Conservation (phyloP, 139 green algal species). For the Mesotaenium endlicherianum region DNA sequence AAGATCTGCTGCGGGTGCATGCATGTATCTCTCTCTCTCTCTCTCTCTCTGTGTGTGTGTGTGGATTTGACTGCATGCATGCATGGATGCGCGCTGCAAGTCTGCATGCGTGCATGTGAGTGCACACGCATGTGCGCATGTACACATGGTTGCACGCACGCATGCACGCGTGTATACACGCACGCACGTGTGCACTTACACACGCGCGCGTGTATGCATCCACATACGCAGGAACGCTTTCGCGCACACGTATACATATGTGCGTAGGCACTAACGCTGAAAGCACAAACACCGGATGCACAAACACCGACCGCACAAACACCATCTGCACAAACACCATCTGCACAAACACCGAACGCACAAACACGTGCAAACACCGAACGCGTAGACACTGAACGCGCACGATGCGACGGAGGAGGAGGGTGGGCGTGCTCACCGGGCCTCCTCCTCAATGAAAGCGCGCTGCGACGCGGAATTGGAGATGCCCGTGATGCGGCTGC, state of each 20-base stretch:
- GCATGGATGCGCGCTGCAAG: no score
- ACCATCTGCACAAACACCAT: no score
- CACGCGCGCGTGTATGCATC: not conserved
- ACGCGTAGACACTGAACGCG: no score
- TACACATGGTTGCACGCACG: not conserved
- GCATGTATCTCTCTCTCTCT: no score
- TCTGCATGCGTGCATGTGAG: not conserved
- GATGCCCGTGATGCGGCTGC: constrained; percentile 72
- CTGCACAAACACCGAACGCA: no score
- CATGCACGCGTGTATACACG: not conserved
- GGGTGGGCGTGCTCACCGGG: constrained; percentile 30
- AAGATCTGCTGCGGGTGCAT: no score
- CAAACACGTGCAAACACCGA: no score
- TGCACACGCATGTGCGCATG: not conserved
- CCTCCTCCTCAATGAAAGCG: constrained; percentile 36
- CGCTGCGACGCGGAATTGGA: constrained; percentile 70
- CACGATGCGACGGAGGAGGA: no score
- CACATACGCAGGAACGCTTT: not conserved
- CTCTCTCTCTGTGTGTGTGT: not conserved
- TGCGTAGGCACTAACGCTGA: no score
- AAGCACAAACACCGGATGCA: no score
- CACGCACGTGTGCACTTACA: not conserved
- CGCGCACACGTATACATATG: not conserved
- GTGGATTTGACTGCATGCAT: not conserved
- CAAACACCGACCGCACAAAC: no score